phyloP scores from a whole-genome alignment of 2,329 filamentous ascomycete genomes.

The Cercospora canescens region DNA sequence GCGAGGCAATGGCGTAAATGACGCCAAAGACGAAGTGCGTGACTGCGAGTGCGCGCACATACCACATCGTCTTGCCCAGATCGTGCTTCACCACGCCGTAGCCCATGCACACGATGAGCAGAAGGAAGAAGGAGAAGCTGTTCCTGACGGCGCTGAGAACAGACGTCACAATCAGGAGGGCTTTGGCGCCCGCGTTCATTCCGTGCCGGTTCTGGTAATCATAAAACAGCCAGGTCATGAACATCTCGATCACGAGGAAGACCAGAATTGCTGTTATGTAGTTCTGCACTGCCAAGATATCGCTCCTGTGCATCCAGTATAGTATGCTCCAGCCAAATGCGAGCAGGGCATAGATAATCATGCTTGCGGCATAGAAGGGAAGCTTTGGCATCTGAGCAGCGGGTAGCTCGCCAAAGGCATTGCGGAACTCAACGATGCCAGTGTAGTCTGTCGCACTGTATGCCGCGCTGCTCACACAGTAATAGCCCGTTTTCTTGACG shows the following conservation, averaged over 20 bases:
- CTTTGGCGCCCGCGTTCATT: constrained; percentile 77
- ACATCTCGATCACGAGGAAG: constrained; percentile 92
- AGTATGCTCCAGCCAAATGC: constrained; percentile 89
- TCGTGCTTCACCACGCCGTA: constrained; percentile 96
- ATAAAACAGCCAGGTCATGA: constrained; percentile 99
- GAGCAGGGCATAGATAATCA: constrained; percentile 88
- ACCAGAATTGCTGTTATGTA: constrained; percentile 97
- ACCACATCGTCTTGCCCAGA: constrained; percentile 90
- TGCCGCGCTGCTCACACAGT: constrained; percentile 80
- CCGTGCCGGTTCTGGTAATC: constrained; percentile 93
- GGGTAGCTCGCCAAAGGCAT: constrained; percentile 93
- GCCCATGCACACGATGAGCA: constrained; percentile 98
- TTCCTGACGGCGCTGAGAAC: constrained; percentile 91
- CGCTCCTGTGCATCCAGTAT: constrained; percentile 89
- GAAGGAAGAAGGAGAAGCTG: constrained; percentile 96
- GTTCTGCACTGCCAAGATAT: constrained; percentile 96
- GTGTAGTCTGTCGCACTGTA: constrained; percentile 70
- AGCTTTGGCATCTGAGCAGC: constrained; percentile 95
- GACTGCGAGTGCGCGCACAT: constrained; percentile 85
- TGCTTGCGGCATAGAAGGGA: constrained; percentile 93
- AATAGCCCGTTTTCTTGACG: constrained; percentile 90
- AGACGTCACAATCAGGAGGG: constrained; percentile 86
- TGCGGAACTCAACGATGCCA: constrained; percentile 86
- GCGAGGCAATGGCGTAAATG: constrained; percentile 85
- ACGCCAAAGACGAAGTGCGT: constrained; percentile 94